These are phyloP conservation scores for Escallonia rubra DNA, from an alignment of 129 eudicot species.

Conservation along the genomic window DNA sequence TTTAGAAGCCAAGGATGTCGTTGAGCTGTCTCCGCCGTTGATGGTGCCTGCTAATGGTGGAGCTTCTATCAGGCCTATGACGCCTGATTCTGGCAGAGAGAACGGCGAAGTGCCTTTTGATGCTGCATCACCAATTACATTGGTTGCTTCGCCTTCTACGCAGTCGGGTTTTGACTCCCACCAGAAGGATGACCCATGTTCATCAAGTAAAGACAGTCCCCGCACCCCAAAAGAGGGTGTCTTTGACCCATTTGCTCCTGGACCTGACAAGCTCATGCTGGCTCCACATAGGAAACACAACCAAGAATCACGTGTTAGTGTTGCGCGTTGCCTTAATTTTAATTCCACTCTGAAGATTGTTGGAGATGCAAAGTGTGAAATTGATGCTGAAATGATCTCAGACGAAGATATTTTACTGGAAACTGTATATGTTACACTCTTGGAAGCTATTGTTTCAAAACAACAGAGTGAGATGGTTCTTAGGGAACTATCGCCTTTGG, in stretches of 20 bases:
- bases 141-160: slow-evolving; percentile 19
- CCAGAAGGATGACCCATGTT: not conserved
- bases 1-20: slow-evolving; percentile 13
- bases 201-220: slow-evolving; percentile 21
- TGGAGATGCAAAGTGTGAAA: slow-evolving; percentile 4
- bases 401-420: slow-evolving; percentile 40
- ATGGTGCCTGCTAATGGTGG: not conserved
- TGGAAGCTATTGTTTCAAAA: slow-evolving; percentile 36
- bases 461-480: slow-evolving; percentile 31
- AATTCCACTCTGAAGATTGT: slow-evolving; percentile 8
- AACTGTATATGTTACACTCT: slow-evolving; percentile 21
- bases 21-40: slow-evolving; percentile 6
- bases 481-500: slow-evolving; percentile 8
- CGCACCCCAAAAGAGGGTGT: slow-evolving; percentile 37
- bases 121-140: slow-evolving; percentile 19
- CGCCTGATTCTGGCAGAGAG: slow-evolving; percentile 37
- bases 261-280: slow-evolving; percentile 34
- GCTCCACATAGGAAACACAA: slow-evolving; percentile 44
- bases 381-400: slow-evolving; percentile 9
- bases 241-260: slow-evolving; percentile 72
- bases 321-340: slow-evolving; percentile 38
- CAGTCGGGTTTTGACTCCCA: not conserved
- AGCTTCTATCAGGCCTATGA: slow-evolving; percentile 27
- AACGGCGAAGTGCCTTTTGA: slow-evolving; percentile 15
- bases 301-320: slow-evolving; percentile 17